Conservation (phyloP, 1,284 basidiomycete genomes). For the Peniophora sp. region DNA sequence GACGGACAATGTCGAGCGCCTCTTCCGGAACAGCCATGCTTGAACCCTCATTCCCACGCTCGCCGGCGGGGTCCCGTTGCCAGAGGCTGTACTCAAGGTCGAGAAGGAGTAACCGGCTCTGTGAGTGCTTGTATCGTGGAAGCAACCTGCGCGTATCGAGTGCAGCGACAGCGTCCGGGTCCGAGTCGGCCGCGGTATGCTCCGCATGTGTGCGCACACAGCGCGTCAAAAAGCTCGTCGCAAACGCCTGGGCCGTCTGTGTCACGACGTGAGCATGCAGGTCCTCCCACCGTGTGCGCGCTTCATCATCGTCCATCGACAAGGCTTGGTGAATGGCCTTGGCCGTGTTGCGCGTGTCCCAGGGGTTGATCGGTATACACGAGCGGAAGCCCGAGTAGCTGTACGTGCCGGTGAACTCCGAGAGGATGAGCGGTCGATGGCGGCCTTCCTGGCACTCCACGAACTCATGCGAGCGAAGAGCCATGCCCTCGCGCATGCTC, state of each 20-base stretch:
- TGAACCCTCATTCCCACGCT: constrained; percentile 27
- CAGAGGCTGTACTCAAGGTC: constrained; percentile 80
- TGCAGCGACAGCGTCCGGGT: constrained; percentile 26
- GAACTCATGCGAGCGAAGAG: constrained; percentile 75
- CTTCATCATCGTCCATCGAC: constrained; percentile 72
- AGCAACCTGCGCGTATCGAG: constrained; percentile 47
- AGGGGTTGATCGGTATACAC: constrained; percentile 81
- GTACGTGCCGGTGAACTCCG: constrained; percentile 84
- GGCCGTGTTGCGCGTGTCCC: constrained; percentile 69
- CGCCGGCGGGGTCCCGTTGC: constrained; percentile 41
- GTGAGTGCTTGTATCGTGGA: constrained; percentile 54
- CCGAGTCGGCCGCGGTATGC: constrained; percentile 35
- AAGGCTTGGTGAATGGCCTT: constrained; percentile 70
- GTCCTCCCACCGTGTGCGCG: constrained; percentile 73
- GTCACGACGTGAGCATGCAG: constrained; percentile 82
- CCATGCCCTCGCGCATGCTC: constrained; percentile 84
- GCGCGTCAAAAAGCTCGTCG: constrained; percentile 70
- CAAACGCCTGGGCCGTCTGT: constrained; percentile 82
- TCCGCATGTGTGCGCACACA: constrained; percentile 65
- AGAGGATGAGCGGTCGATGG: constrained; percentile 68
- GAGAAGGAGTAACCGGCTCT: constrained; percentile 61
- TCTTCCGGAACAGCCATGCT: constrained; percentile 43
- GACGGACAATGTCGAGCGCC: constrained; percentile 50
- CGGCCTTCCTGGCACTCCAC: constrained; percentile 73
- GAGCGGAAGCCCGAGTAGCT: constrained; percentile 80